Percentiles rank a stretch among this genome's conserved stretches.
phyloP scores from a whole-genome alignment of 2,329 filamentous ascomycete genomes.

The Plenodomus tracheiphilus region DNA sequence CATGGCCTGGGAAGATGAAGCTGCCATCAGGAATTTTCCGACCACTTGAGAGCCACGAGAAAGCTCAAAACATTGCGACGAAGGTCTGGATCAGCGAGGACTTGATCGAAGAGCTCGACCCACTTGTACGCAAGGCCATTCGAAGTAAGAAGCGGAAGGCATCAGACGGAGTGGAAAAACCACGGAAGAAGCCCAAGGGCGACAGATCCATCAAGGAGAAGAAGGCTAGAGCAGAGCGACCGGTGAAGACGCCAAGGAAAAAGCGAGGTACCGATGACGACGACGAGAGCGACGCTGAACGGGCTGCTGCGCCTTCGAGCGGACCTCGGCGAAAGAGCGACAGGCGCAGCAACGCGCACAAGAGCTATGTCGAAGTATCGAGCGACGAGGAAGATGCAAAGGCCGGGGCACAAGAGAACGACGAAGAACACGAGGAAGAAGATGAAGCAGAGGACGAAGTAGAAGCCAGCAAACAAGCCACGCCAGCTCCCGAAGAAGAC shows the following conservation, averaged over 20 bases:
- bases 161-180: conserved; percentile 26
- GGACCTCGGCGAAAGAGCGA: conserved; percentile 50
- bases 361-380: conserved; percentile 52
- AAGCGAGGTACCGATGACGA: conserved; percentile 35
- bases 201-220: conserved; percentile 39
- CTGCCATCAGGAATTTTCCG: conserved; percentile 80
- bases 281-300: conserved; percentile 36
- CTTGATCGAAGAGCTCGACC: conserved; percentile 73
- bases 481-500: conserved; percentile 27
- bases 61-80: conserved; percentile 82
- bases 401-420: conserved; percentile 20
- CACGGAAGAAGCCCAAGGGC: conserved; percentile 40
- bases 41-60: conserved; percentile 72
- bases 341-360: conserved; percentile 40
- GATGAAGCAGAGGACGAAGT: conserved; percentile 20
- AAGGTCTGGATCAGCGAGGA: conserved; percentile 82
- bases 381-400: conserved; percentile 48
- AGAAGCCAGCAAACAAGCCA: conserved; percentile 13
- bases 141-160: conserved; percentile 60
- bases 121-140: conserved; percentile 69
- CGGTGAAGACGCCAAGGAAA: conserved; percentile 45
- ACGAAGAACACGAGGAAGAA: conserved; percentile 20
- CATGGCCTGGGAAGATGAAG: conserved; percentile 78
- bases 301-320: conserved; percentile 37
- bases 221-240: conserved; percentile 30